Conservation (phyloP, 2,329 filamentous ascomycete species). For the Fusarium abutilonis region DNA sequence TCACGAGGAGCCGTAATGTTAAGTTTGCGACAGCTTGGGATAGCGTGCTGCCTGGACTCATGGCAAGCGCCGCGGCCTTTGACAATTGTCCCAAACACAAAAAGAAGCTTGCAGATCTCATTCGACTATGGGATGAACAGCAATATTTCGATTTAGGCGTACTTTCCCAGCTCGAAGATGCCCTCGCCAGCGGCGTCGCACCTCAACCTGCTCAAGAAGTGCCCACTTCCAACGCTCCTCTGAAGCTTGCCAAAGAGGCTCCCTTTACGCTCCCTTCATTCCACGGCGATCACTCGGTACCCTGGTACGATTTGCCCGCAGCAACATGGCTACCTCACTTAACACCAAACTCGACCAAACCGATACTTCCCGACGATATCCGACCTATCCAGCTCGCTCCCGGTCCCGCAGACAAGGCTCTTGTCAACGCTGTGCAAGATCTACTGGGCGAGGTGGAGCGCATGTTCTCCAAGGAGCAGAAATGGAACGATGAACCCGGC, state of each 20-base stretch:
- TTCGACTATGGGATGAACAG: constrained; percentile 76
- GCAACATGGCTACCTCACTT: constrained; percentile 83
- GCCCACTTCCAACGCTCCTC: constrained; percentile 38
- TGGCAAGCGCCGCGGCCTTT: constrained; percentile 66
- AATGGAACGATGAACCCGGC: constrained; percentile 58
- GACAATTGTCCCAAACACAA: constrained; percentile 72
- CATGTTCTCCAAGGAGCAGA: constrained; percentile 68
- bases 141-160: constrained; percentile 67
- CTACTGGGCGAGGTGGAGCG: constrained; percentile 75
- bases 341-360: constrained; percentile 76
- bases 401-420: constrained; percentile 72
- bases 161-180: constrained; percentile 67
- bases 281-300: constrained; percentile 77
- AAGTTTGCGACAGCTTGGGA: constrained; percentile 67
- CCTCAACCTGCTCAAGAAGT: constrained; percentile 33
- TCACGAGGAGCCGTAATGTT: constrained; percentile 61
- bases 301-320: constrained; percentile 85
- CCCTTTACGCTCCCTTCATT: constrained; percentile 78
- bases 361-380: constrained; percentile 76
- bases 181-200: constrained; percentile 57
- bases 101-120: constrained; percentile 69
- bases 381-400: constrained; percentile 75
- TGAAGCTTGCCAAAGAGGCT: constrained; percentile 62
- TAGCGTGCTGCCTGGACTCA: constrained; percentile 68
- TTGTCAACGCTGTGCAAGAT: constrained; percentile 74